Evolutionary conservation across 2,329 filamentous ascomycete genomes (phyloP).

Genomic region (Pyrenophora teres): DNA sequence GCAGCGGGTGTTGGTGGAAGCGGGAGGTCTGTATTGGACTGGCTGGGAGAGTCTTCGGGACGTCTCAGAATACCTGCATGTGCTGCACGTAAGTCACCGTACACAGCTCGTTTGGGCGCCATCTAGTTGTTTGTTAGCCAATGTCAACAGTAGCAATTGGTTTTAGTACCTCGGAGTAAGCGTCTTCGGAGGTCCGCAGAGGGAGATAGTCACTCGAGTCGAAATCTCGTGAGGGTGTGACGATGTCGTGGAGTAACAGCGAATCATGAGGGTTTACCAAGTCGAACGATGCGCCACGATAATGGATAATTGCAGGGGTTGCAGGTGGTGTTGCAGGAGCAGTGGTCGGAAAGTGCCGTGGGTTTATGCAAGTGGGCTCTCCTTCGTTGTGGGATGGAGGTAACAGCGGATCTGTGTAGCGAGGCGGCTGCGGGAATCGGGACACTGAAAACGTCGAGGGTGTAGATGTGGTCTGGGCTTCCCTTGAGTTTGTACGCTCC

Average conservation of each 20-base stretch:
- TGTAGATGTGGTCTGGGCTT: conserved; percentile 24
- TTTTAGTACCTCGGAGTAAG: conserved; percentile 23
- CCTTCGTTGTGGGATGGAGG: conserved; percentile 29
- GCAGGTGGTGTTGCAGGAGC: conserved; percentile 43
- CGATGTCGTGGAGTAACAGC: conserved; percentile 42
- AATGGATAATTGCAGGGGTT: conserved; percentile 47
- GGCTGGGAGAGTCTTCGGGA: conserved; percentile 19
- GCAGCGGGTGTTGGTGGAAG: conserved; percentile 33
- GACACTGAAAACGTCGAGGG: conserved; percentile 39
- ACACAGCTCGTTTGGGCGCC: conserved; percentile 38
- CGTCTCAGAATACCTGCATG: conserved; percentile 37
- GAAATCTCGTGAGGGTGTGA: conserved; percentile 44
- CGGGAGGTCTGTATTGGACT: conserved; percentile 24
- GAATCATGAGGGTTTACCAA: conserved; percentile 48
- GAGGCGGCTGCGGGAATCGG: conserved; percentile 44
- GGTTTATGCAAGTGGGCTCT: conserved; percentile 24
- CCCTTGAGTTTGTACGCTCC: conserved; percentile 26
- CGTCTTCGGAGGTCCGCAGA: conserved; percentile 31
- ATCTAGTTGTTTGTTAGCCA: conserved; percentile 27
- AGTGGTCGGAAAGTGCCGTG: conserved; percentile 31
- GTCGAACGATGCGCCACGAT: conserved; percentile 48
- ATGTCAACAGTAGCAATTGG: not conserved
- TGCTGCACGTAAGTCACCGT: conserved; percentile 37
- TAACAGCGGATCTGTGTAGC: conserved; percentile 23
- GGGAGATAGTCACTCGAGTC: conserved; percentile 41